These are phyloP conservation scores for Pachyrhizus erosus DNA, from an alignment of 306 rosid genomes.

Conservation along the genomic window DNA sequence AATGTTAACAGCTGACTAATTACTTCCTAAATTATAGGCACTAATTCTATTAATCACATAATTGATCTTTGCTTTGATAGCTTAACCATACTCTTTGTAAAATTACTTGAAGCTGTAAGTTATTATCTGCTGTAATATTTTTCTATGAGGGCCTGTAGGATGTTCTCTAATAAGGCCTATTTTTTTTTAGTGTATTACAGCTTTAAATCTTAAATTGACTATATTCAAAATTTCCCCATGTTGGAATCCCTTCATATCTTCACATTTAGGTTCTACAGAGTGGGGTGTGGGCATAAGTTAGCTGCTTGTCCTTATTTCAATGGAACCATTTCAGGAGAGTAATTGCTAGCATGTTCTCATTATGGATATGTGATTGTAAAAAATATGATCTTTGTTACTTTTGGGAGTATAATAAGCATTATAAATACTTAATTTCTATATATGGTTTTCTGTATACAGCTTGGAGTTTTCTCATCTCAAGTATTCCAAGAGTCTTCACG, in stretches of 20 bases:
- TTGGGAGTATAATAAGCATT: conserved; percentile 27
- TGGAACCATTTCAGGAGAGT: conserved; percentile 26
- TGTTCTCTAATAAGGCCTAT: background rate
- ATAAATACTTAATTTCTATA: conserved; percentile 47
- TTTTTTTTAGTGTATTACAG: background rate
- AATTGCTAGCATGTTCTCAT: conserved; percentile 1
- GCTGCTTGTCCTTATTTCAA: background rate
- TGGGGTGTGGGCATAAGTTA: background rate
- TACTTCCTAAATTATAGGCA: background rate
- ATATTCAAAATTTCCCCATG: background rate
- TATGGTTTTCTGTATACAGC: conserved; percentile 67
- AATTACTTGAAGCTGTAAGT: conserved; percentile 18
- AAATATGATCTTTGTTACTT: background rate
- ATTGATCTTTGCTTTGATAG: conserved; percentile 29
- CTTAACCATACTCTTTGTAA: background rate
- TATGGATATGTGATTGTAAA: conserved; percentile 13
- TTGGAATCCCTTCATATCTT: conserved; percentile 20
- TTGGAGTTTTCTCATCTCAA: conserved; percentile 99
- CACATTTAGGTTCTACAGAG: background rate
- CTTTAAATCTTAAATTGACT: background rate
- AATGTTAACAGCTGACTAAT: background rate
- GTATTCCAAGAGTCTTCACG: conserved; percentile 95
- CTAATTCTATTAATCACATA: background rate
- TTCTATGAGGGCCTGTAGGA: background rate
- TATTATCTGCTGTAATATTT: conserved; percentile 9